A percentile compares a stretch with the other conserved stretches of the same genome.
These are phyloP conservation scores for Durusdinium trenchii DNA, from an alignment of 73 alveolate genomes.

Conservation along the genomic window DNA sequence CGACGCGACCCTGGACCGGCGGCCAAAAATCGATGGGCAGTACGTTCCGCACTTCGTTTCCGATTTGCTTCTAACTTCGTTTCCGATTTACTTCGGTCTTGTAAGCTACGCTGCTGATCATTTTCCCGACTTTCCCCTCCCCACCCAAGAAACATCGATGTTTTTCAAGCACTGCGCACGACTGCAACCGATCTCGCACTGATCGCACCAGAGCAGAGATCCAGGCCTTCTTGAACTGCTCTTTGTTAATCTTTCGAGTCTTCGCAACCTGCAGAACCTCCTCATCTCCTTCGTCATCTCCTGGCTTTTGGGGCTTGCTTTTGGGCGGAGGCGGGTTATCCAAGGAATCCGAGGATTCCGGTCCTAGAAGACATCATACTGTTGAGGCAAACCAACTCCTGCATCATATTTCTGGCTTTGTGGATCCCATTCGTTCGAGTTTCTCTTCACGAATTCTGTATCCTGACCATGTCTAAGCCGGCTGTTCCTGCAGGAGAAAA, in stretches of 20 bases:
- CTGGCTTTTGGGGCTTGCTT: neutral
- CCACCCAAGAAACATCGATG: neutral
- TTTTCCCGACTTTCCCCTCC: neutral
- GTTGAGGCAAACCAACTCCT: neutral
- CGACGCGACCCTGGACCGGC: too few relatives aligned
- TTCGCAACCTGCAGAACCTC: slow-evolving; percentile 81
- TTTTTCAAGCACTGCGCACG: neutral
- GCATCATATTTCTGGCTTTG: neutral
- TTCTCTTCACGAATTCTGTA: neutral
- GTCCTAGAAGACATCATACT: neutral
- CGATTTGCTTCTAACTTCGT: too few relatives aligned
- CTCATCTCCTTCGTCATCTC: slow-evolving; percentile 74
- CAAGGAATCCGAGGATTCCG: neutral
- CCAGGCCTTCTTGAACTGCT: slow-evolving; percentile 70
- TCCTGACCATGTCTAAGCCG: neutral
- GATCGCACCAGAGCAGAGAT: neutral
- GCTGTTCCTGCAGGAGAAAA: neutral
- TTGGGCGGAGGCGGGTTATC: neutral
- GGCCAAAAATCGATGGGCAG: too few relatives aligned
- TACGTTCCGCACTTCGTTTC: neutral
- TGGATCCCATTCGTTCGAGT: too few relatives aligned
- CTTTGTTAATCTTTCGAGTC: slow-evolving; percentile 69
- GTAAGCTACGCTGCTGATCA: neutral
- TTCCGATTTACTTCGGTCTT: too few relatives aligned
- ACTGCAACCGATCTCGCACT: neutral